A percentile compares a stretch with the other conserved stretches of the same genome.
phyloP scores from a whole-genome alignment of 164 flowering plant species.

The Echeveria elegans region DNA sequence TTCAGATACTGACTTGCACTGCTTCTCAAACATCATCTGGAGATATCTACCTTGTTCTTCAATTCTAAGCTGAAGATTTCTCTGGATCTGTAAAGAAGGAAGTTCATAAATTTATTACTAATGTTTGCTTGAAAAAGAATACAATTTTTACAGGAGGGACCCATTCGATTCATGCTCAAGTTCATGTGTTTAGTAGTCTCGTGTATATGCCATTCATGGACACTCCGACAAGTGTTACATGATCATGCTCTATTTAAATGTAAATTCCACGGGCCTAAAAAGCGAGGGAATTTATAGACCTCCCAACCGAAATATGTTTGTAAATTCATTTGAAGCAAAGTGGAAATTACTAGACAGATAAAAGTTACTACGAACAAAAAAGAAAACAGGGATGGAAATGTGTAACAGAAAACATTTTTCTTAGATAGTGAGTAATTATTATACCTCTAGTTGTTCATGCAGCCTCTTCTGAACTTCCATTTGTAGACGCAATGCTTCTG shows the following conservation, averaged over 20 bases:
- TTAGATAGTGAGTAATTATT: background rate
- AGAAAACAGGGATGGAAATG: background rate
- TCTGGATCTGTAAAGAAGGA: background rate
- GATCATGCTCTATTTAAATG: background rate
- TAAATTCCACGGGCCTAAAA: background rate
- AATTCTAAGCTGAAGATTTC: constrained; percentile 1
- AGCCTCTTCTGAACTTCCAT: constrained; percentile 94
- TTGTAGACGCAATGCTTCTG: constrained; percentile 88
- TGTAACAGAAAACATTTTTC: background rate
- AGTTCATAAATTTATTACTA: too few relatives aligned
- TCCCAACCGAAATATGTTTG: too few relatives aligned
- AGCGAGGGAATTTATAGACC: background rate
- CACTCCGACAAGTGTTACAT: background rate
- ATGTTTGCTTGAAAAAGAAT: background rate
- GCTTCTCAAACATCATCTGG: background rate
- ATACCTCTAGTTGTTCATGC: constrained; percentile 91
- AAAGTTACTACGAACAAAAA: background rate
- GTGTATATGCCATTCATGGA: background rate
- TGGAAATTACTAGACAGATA: too few relatives aligned
- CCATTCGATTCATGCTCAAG: too few relatives aligned
- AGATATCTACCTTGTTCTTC: background rate
- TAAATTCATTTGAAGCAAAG: background rate
- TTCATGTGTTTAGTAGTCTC: background rate
- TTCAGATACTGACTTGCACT: background rate
- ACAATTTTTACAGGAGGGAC: background rate